These are phyloP conservation scores for Polytrichum formosum DNA, from an alignment of 225 moss, liverwort and hornwort genomes.

Conservation along the genomic window DNA sequence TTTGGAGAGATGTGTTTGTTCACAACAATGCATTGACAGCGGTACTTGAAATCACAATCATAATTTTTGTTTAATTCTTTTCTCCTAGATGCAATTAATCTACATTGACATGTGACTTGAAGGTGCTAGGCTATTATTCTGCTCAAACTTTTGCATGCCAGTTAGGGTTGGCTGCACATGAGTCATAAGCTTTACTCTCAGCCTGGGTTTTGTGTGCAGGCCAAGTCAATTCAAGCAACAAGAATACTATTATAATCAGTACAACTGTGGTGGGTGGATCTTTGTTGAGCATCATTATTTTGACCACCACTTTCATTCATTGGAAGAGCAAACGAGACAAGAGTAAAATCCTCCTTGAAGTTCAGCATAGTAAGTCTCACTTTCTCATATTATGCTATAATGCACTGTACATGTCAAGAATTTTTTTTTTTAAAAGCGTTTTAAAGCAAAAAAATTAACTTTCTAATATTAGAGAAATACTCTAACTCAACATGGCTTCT, in stretches of 20 bases:
- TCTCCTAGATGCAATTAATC: background rate
- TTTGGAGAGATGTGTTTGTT: constrained; percentile 39
- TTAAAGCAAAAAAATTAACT: no score
- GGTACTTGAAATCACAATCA: constrained; percentile 19
- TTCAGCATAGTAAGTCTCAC: constrained; percentile 33
- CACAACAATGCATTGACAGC: constrained; percentile 36
- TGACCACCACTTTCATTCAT: constrained; percentile 24
- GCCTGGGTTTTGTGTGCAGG: no score
- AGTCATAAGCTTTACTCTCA: no score
- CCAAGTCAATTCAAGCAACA: constrained; percentile 16
- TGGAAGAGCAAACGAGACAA: constrained; percentile 27
- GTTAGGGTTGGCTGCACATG: background rate
- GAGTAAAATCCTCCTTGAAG: constrained; percentile 26
- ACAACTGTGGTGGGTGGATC: constrained; percentile 34
- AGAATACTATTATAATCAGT: constrained; percentile 23
- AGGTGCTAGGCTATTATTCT: background rate
- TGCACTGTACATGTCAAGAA: no score
- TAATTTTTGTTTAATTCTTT: background rate
- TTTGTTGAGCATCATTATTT: constrained; percentile 22
- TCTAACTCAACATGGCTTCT: no score
- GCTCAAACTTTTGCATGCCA: background rate
- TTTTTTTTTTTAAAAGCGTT: no score
- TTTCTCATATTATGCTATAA: no score
- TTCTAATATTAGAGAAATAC: no score
- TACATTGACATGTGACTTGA: background rate